Evolutionary conservation across 768 basidiomycete genomes (phyloP), one percentile per base, ranked within the genome.

Genomic region (Rhodotorula graminis): DNA sequence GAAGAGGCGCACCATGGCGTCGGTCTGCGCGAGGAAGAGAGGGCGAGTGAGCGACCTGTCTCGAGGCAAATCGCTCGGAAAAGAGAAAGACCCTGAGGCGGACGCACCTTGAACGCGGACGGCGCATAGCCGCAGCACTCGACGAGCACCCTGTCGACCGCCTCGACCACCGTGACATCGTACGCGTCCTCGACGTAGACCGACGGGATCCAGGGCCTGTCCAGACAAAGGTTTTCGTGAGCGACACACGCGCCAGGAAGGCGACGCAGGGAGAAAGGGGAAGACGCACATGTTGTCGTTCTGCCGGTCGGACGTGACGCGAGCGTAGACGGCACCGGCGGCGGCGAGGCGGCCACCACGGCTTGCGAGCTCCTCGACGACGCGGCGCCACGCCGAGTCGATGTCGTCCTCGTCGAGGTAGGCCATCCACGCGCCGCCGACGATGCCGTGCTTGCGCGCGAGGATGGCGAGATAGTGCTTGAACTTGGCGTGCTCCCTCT

Each of bases 401-500:
- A 67, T 47, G 23, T 67, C 66, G 59, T 61, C 59, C 14, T n/a
- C 50, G 29, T 67, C 49, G 16, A 60, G 44, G 50, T 61, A 67
- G 21, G 50, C 50, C 33, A 67, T 61, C 66, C 66, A 67, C 25
- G 49, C 52, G 4, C 66, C 66, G 6, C 49, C 40, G 31, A 23
- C 11, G 23, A 67, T 4, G 37, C 52, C 31, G 42, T 67, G 59
- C 52, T 60, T 33, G 27, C 27, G 21, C 11, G 66, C 46, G 25
- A 61, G 27, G 14, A 5, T 37, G 0, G 16, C 19, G 58, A 67
- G 5, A 14, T 53, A 31, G 52, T 60, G 58, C n/a, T 67, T 46
- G 66, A 67, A 61, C 29, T 61, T 60, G 47, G 58, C 66, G 19
- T 67, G 66, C 29, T 59, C 66, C 25, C 37, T 33, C 52, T 67